phyloP scores from a whole-genome alignment of 495 filamentous ascomycete species.

The Penicillium robsamsonii region DNA sequence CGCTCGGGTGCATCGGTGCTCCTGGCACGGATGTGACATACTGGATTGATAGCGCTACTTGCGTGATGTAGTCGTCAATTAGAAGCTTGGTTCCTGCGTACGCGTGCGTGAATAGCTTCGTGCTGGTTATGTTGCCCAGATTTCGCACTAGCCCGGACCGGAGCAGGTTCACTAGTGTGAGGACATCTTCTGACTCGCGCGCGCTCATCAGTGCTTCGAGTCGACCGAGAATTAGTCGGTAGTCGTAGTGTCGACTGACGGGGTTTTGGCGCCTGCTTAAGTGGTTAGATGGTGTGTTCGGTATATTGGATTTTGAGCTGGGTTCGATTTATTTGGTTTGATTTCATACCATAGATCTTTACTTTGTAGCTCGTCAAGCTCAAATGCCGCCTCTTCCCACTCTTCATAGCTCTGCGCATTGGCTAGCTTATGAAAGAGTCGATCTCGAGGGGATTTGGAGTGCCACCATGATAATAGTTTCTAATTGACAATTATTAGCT shows the following conservation, averaged over 20 bases:
- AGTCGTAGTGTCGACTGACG: constrained; percentile 82
- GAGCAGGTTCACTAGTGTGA: constrained; percentile 72
- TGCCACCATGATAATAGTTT: constrained; percentile 41
- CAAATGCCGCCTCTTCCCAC: constrained; percentile 77
- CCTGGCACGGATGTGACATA: constrained; percentile 75
- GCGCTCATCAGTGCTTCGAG: constrained; percentile 68
- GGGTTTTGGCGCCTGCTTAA: constrained; percentile 70
- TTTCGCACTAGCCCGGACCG: constrained; percentile 88
- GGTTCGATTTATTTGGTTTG: background rate
- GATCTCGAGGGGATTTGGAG: constrained; percentile 37
- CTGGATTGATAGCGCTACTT: constrained; percentile 74
- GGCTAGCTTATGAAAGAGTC: constrained; percentile 44
- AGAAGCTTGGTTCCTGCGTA: constrained; percentile 87
- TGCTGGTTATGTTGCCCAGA: constrained; percentile 81
- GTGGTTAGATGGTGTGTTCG: constrained; percentile 1
- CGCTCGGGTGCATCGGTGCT: constrained; percentile 48
- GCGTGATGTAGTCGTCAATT: constrained; percentile 88
- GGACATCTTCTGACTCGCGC: constrained; percentile 72
- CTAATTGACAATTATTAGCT: constrained; percentile 16
- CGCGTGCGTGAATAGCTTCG: constrained; percentile 79
- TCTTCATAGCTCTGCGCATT: constrained; percentile 71
- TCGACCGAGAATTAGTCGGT: constrained; percentile 77
- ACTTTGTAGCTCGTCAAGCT: constrained; percentile 73
- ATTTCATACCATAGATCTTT: constrained; percentile 72
- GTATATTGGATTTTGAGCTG: background rate